phyloP scores from a whole-genome alignment of 1,284 basidiomycete genomes.

The Malassezia slooffiae region DNA sequence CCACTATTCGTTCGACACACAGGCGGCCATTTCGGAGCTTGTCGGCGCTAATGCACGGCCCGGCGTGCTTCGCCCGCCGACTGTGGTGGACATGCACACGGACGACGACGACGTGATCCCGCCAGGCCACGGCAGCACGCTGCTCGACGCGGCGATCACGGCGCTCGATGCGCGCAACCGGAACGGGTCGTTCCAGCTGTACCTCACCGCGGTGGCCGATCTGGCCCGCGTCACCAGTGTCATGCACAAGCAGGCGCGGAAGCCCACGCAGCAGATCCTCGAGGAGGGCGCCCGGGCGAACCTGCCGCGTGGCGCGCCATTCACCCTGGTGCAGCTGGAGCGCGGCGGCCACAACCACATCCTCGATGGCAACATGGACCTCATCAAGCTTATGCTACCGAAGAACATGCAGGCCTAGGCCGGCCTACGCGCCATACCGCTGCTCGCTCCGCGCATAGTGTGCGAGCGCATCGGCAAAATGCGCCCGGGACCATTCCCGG shows the following conservation, averaged over 20 bases:
- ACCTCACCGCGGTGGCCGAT: constrained; percentile 8
- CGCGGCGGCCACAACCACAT: constrained; percentile 30
- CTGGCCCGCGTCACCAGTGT: constrained; percentile 6
- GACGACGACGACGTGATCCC: constrained; percentile 72
- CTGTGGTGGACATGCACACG: constrained; percentile 68
- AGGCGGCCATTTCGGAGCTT: constrained; percentile 11
- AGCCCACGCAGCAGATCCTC: constrained; percentile 6
- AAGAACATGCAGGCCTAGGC: background rate
- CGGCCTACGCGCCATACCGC: constrained; percentile 9
- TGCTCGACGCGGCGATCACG: constrained; percentile 13
- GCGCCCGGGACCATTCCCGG: constrained; percentile 1
- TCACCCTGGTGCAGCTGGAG: constrained; percentile 22
- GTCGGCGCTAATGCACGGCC: constrained; percentile 1
- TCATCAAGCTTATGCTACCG: constrained; percentile 14
- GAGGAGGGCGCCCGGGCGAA: background rate
- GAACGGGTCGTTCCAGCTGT: constrained; percentile 3
- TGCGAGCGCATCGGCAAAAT: constrained; percentile 12
- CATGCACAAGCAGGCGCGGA: constrained; percentile 10
- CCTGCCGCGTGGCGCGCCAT: constrained; percentile 4
- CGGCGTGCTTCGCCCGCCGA: constrained; percentile 54
- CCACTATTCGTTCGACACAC: constrained; percentile 53
- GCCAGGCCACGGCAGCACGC: constrained; percentile 53
- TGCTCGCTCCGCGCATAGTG: constrained; percentile 8
- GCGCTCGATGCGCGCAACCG: background rate
- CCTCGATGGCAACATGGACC: constrained; percentile 22